Evolutionary conservation across 2,329 filamentous ascomycete species (phyloP), one percentile per base, ranked within the genome.

Genomic region (Aspergillus brasiliensis): DNA sequence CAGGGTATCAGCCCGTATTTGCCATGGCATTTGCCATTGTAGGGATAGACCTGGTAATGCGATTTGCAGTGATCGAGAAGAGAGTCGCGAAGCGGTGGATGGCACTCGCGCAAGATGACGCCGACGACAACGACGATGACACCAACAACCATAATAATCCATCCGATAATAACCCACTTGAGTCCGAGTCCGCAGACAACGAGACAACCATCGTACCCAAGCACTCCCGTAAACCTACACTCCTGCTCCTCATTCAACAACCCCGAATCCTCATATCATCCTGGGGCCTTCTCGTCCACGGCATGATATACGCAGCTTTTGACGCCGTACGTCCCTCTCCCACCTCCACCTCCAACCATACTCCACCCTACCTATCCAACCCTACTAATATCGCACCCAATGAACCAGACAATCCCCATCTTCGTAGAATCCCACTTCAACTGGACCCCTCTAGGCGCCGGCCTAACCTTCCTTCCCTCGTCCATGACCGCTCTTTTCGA

Each of bases 11-110:
- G 11, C 85, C 84, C 0, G 85, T 89, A 0, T 88, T 88, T 68
- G 81, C 80, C 0, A 73, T 88, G 23, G 82, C 81, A 0, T 78
- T 85, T 51, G 81, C 76, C 0, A 71, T 89, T 8, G 69, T 89
- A 1, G 79, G 68, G 0, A 61, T 88, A 15, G 87, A 89, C 69
- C 83, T 89, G 60, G 57, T 84, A 21, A 82, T 88, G 80, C 82
- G 87, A 11, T 66, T 86, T 0, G 69, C 85, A 5, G 79, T 89
- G 55, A 80, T 89, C n/a, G 87, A 89, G 72, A 87, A 86, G 72
- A 86, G 84, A 68, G 78, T 81, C 1, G 85, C 85, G 3, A 63
- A 64, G 11, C 65, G 71, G 19, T 72, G 75, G 64, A 31, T 51
- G 42, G n/a, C 38, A 7, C 7, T 44, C 10, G 21, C 40, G 21